A percentile compares a stretch with the other conserved stretches of the same genome.
Conservation (phyloP, 345 rosid species). For the Hibiscus trionum region DNA sequence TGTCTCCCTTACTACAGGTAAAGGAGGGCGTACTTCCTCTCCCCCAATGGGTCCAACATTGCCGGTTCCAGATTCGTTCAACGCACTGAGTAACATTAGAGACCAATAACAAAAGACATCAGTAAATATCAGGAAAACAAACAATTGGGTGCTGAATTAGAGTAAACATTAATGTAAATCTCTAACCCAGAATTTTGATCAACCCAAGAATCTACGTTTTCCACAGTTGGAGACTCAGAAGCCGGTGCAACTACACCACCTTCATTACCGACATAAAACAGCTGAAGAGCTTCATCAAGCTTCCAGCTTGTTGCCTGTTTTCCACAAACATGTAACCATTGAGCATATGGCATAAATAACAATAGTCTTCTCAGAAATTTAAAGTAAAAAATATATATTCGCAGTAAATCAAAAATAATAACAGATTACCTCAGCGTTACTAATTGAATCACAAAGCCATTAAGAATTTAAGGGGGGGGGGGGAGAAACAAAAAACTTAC, state of each 20-base stretch:
- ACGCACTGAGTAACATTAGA: slow-evolving; percentile 31
- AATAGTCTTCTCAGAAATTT: not conserved
- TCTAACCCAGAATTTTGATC: slow-evolving; percentile 1
- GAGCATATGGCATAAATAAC: not conserved
- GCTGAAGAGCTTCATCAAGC: slow-evolving; percentile 92
- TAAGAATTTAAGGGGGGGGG: not conserved
- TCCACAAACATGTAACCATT: not conserved
- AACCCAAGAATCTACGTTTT: not conserved
- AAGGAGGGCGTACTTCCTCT: slow-evolving; percentile 87
- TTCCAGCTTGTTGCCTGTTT: slow-evolving; percentile 93
- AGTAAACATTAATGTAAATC: not conserved
- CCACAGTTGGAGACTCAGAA: slow-evolving; percentile 33
- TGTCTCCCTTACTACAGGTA: slow-evolving; percentile 93
- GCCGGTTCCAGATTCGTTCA: slow-evolving; percentile 27
- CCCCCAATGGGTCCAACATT: slow-evolving; percentile 31
- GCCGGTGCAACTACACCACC: slow-evolving; percentile 33
- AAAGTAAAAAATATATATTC: not conserved
- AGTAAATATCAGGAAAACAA: not conserved
- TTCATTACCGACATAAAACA: slow-evolving; percentile 84
- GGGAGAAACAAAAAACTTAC: not conserved
- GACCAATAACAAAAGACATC: slow-evolving; percentile 5
- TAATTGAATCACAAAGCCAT: not conserved
- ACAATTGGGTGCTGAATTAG: not conserved
- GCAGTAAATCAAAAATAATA: not conserved
- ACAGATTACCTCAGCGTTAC: not conserved